Base-by-base conservation (phyloP, 2,329 filamentous ascomycete species). In the Ceratocystis lukuohia region DNA sequence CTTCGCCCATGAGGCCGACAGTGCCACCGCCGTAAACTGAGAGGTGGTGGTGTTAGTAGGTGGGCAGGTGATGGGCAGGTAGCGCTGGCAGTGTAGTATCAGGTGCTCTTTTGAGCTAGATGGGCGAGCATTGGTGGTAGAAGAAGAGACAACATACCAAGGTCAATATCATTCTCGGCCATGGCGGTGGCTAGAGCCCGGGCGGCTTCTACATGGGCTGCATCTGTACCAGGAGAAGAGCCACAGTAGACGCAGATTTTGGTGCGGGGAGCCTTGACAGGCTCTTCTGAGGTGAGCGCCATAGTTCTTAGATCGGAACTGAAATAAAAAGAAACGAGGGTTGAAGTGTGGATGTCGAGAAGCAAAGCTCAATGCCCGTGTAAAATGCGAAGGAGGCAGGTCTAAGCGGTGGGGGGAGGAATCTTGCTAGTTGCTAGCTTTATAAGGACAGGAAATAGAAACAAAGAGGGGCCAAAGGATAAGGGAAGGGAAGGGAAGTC, bases 171-270 rank as follows among this genome's bases (percentile, higher is more conserved):
- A 73, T 88, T 82, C 63, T 82, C 80, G 74, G 91, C 88, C 77
- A 97, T 88, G 70, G 82, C 80, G 44, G 79, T 79, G 65, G 88
- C 93, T 15, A 97, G 85, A 37, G 84, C 77, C 48, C 87, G 87
- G 2, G 94, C 94, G 6, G 91, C 86, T 74, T 86, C 85, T 72
- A 95, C 77, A 76, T 96, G 90, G 3, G 81, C 81, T 15, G 89
- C 86, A 69, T 84, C 87, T 64, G 80, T 85, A 62, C 94, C 94
- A 17, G 82, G 75, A 7, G 84, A 87, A 64, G 94, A 85, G 73
- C 93, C 94, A 79, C 94, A 97, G 82, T 96, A 97, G 71, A 97
- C 93, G 75, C 91, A 96, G 74, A 96, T 88, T 70, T 89, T 89
- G 68, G 88, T 78, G 69, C 75, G 77, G 63, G 75, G 72, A 37